phyloP scores from a whole-genome alignment of 768 basidiomycete species.

The Naganishia vaughanmartiniae region DNA sequence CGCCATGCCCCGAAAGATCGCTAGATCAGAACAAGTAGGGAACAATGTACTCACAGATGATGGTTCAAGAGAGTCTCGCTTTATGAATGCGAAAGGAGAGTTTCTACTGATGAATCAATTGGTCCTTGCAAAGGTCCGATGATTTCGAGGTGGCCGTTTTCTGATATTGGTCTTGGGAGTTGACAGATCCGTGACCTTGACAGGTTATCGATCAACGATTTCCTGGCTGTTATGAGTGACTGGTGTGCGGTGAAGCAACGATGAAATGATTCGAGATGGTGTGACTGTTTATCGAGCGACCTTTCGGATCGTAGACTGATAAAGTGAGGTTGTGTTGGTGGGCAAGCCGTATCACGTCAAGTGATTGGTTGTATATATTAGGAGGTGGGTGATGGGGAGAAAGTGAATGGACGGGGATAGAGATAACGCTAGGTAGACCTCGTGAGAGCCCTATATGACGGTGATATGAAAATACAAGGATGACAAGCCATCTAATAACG shows the following conservation, averaged over 20 bases:
- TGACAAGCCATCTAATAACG: neutral
- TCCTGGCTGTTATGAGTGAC: neutral
- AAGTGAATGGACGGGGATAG: conserved; percentile 3
- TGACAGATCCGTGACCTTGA: neutral
- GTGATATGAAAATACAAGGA: neutral
- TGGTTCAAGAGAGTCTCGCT: neutral
- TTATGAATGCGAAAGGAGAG: neutral
- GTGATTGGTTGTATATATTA: conserved; percentile 8
- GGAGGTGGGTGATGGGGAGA: neutral
- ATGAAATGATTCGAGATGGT: neutral
- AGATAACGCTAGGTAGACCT: conserved; percentile 6
- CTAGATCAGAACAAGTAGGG: neutral
- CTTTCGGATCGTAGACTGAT: neutral
- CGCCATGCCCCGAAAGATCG: neutral
- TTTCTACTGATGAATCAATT: neutral
- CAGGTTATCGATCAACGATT: neutral
- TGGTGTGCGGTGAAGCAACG: neutral
- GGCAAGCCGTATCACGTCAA: conserved; percentile 22
- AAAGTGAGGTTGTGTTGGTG: neutral
- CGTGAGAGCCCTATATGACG: conserved; percentile 4
- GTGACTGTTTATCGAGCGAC: neutral
- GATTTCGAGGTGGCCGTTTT: neutral
- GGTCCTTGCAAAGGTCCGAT: neutral
- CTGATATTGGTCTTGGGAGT: neutral
- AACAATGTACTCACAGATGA: neutral